Evolutionary conservation across 148 eudicot species (phyloP).

Genomic region (Silene latifolia): DNA sequence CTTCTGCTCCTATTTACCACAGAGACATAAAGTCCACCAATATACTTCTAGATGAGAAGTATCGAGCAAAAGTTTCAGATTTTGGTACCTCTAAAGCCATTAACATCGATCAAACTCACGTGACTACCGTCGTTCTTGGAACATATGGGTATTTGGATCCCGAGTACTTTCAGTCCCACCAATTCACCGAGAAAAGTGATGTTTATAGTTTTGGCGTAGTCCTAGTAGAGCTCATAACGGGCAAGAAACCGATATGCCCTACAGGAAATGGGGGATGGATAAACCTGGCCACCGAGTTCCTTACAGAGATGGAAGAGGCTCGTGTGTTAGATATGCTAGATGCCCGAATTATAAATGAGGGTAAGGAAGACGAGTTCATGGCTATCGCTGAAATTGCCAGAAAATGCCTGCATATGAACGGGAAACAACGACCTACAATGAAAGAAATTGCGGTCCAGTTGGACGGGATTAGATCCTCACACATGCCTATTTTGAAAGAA

Average conservation of each 20-base stretch:
- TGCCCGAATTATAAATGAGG: constrained; percentile 1
- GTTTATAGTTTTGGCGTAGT: constrained; percentile 37
- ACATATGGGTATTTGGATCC: constrained; percentile 33
- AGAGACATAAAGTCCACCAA: too few species aligned
- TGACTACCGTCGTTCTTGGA: constrained; percentile 18
- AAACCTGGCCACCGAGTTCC: constrained; percentile 27
- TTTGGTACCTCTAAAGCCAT: constrained; percentile 19
- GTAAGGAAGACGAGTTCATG: too few species aligned
- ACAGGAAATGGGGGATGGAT: constrained; percentile 19
- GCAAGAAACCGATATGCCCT: constrained; percentile 28
- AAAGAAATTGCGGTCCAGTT: neutral
- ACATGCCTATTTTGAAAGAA: constrained; percentile 2
- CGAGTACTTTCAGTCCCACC: constrained; percentile 29
- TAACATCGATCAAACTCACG: neutral
- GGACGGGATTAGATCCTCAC: constrained; percentile 21
- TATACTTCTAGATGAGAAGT: neutral
- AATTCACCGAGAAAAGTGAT: neutral
- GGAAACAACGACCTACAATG: too few species aligned
- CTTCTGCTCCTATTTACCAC: neutral
- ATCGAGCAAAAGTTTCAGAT: constrained; percentile 21
- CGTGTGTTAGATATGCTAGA: constrained; percentile 21
- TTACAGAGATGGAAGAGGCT: constrained; percentile 17
- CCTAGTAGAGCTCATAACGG: constrained; percentile 31
- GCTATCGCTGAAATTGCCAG: too few species aligned
- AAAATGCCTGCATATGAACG: too few species aligned